Evolutionary conservation across 2,329 filamentous ascomycete genomes (phyloP), one percentile per base, ranked within the genome.

Genomic region (Diaporthe nobilis): DNA sequence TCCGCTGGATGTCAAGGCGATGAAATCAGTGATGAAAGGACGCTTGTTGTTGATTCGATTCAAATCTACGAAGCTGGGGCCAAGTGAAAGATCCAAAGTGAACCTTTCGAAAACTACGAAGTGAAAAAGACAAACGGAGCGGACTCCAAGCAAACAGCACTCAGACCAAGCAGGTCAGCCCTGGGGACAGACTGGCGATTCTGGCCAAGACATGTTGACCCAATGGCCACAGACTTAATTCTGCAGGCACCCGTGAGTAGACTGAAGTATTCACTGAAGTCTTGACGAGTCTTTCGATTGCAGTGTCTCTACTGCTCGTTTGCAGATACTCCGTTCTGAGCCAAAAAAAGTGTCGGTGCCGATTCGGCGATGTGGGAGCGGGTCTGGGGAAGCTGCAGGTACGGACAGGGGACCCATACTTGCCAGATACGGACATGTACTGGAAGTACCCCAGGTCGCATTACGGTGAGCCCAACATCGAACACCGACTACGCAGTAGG

Each of bases 351-450:
- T 37, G 42, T 42, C 58, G 74, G 58, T 68, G 42, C 74, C 58
- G 60, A 31, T 20, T 75, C 60, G 68, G 60, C 70, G 22, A 44
- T 2, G 7, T n/a, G 34, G 10, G 10, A 4, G 53, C 55, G 55
- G 55, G 13, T 71, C 42, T 37, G 58, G 65, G 44, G 37, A 57
- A 71, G 57, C 57, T 75, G 65, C 73, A 72, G 67, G 61, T 49
- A 37, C 22, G 8, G 22, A 74, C 63, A 74, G 51, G 70, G 70
- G 53, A 25, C 28, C 42, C 10, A 4, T 12, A 15, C 31, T 39
- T 13, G 12, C 25, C 39, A 51, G n/a, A 13, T 17, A 53, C 13
- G 3, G 37, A 39, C 20, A 25, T 68, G 31, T 25, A 53, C 31
- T 53, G 4, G 4, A 68, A 53, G 47, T 68, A 12, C 1, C 20